phyloP scores from a whole-genome alignment of 306 rosid genomes.

The Gillenia trifoliata region DNA sequence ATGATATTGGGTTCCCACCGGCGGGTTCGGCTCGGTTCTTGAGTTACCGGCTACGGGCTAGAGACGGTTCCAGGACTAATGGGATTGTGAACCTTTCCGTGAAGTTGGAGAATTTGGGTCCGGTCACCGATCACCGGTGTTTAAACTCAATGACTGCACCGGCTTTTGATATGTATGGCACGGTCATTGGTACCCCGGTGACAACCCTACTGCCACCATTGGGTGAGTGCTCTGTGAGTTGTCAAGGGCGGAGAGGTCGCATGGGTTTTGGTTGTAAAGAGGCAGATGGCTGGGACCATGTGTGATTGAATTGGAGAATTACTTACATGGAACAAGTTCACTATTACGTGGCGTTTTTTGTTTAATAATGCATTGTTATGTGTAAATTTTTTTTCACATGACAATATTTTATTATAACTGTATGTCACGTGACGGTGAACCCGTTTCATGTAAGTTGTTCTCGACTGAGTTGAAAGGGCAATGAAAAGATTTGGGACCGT shows the following conservation, averaged over 20 bases:
- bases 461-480: no score
- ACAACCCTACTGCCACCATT: conserved; percentile 7
- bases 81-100: conserved; percentile 43
- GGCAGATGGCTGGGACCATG: not conserved
- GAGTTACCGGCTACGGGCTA: conserved; percentile 57
- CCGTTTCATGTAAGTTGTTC: no score
- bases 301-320: not conserved
- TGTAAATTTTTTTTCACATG: no score
- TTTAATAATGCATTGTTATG: no score
- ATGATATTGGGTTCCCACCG: conserved; percentile 36
- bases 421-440: no score
- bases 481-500: no score
- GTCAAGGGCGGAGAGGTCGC: not conserved
- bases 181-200: conserved; percentile 56
- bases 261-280: not conserved
- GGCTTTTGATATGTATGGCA: conserved; percentile 19
- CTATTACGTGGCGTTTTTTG: no score
- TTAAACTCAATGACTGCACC: conserved; percentile 1
- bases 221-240: not conserved
- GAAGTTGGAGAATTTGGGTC: conserved; percentile 19
- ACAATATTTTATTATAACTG: no score
- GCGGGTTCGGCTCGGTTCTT: conserved; percentile 26
- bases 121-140: conserved; percentile 6
- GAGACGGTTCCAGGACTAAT: conserved; percentile 42
- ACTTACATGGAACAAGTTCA: no score